Percentiles rank a stretch among this genome's conserved stretches.
Conservation (phyloP, 225 moss, liverwort and hornwort genomes). For the Pseudisothecium myosuroides region DNA sequence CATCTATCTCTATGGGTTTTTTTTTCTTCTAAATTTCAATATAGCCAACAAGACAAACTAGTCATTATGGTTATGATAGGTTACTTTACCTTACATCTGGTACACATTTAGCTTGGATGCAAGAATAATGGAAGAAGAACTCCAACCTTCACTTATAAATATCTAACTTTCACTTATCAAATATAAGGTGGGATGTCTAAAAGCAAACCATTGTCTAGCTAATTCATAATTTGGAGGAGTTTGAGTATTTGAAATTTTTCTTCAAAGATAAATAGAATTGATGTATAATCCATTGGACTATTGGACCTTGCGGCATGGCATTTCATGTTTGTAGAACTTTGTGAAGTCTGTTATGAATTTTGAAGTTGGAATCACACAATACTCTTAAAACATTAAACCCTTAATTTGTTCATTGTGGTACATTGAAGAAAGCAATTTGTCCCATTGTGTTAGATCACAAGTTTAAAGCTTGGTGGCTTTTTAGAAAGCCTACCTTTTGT, state of each 20-base stretch:
- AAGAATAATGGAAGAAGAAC: background rate
- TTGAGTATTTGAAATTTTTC: background rate
- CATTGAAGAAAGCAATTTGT: no score
- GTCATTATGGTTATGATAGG: background rate
- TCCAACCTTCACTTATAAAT: no score
- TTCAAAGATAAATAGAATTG: background rate
- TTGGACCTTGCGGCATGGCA: no score
- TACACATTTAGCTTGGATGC: accelerated
- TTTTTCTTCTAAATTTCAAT: background rate
- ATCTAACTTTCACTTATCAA: background rate
- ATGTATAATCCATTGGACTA: background rate
- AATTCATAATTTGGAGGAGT: background rate
- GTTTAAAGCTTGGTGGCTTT: no score
- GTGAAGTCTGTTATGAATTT: no score
- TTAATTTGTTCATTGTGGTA: no score
- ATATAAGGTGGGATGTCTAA: background rate
- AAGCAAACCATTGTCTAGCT: background rate
- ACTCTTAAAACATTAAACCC: no score
- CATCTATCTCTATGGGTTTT: background rate
- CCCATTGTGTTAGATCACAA: no score
- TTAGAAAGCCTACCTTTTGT: no score
- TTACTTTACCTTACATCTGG: background rate
- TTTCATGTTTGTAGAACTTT: no score
- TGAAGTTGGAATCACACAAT: no score
- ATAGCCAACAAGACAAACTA: accelerated